phyloP scores from a whole-genome alignment of 2,329 filamentous ascomycete species.

The Penicillium sp. region DNA sequence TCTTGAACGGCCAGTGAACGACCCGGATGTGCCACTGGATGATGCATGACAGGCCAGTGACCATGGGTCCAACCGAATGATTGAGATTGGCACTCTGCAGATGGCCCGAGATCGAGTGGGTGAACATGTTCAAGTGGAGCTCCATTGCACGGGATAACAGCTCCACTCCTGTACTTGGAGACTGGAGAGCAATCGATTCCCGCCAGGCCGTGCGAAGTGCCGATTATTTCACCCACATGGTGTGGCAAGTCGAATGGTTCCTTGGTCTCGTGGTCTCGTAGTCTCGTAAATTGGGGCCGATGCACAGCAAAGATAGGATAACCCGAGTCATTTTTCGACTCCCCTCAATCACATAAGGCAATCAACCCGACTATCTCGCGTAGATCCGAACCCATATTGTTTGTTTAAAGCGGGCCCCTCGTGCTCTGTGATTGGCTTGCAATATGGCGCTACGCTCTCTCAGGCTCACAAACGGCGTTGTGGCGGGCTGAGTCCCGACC shows the following conservation, averaged over 20 bases:
- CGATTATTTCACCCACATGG: constrained; percentile 6
- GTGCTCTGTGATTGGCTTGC: constrained; percentile 7
- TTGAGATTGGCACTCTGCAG: constrained; percentile 29
- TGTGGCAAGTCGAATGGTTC: neutral
- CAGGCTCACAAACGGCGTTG: neutral
- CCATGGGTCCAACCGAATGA: constrained; percentile 16
- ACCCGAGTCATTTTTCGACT: neutral
- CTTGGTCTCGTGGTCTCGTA: neutral
- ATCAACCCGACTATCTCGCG: neutral
- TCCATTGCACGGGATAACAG: constrained; percentile 20
- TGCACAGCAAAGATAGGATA: neutral
- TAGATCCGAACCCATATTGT: neutral
- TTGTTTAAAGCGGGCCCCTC: constrained; percentile 1
- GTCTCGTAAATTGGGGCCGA: neutral
- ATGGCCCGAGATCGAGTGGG: constrained; percentile 20
- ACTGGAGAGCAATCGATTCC: neutral
- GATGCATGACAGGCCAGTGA: constrained; percentile 23
- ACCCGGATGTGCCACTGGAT: constrained; percentile 5
- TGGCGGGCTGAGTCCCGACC: constrained; percentile 12
- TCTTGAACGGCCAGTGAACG: neutral
- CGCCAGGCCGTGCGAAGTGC: constrained; percentile 10
- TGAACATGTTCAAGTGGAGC: constrained; percentile 18
- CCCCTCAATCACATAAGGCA: neutral
- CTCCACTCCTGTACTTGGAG: constrained; percentile 15
- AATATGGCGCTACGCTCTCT: neutral